Conservation (phyloP, 1,139 yeast genomes). For the Waltiozyma sp. region DNA sequence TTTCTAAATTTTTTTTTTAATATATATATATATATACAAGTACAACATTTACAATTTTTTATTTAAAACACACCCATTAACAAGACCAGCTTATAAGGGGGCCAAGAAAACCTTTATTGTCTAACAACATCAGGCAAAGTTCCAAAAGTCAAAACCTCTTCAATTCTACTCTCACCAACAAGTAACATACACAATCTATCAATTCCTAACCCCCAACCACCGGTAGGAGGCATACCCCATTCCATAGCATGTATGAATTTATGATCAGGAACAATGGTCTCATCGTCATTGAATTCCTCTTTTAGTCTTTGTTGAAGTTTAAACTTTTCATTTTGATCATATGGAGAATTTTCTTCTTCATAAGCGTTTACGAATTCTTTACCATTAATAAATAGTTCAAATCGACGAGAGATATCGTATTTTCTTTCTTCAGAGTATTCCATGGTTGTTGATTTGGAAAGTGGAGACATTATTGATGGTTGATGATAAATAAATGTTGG, state of each 20-base stretch:
- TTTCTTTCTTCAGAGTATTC: constrained; percentile 19
- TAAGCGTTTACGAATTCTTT: constrained; percentile 87
- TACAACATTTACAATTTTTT: too few relatives aligned
- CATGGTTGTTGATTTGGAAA: constrained; percentile 53
- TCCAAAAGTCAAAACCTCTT: constrained; percentile 76
- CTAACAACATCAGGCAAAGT: constrained; percentile 55
- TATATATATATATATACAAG: too few relatives aligned
- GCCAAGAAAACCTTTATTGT: too few relatives aligned
- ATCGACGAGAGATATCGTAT: constrained; percentile 50
- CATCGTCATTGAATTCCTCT: constrained; percentile 41
- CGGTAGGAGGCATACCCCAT: constrained; percentile 94
- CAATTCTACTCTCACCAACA: constrained; percentile 55
- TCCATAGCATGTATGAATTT: constrained; percentile 68
- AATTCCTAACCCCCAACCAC: constrained; percentile 95
- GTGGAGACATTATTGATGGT: constrained; percentile 78
- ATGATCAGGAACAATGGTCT: constrained; percentile 62
- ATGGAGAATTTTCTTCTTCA: constrained; percentile 91
- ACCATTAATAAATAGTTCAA: constrained; percentile 75
- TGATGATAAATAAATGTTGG: constrained; percentile 79
- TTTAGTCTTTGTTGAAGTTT: constrained; percentile 40
- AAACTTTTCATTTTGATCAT: constrained; percentile 53
- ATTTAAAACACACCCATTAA: too few relatives aligned
- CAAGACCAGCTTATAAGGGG: too few relatives aligned
- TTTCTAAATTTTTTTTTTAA: too few relatives aligned
- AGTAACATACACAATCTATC: constrained; percentile 81